A percentile compares a stretch with the other conserved stretches of the same genome.
These are phyloP conservation scores for Epichloe amarillans DNA, from an alignment of 2,329 filamentous ascomycete species.

Conservation along the genomic window DNA sequence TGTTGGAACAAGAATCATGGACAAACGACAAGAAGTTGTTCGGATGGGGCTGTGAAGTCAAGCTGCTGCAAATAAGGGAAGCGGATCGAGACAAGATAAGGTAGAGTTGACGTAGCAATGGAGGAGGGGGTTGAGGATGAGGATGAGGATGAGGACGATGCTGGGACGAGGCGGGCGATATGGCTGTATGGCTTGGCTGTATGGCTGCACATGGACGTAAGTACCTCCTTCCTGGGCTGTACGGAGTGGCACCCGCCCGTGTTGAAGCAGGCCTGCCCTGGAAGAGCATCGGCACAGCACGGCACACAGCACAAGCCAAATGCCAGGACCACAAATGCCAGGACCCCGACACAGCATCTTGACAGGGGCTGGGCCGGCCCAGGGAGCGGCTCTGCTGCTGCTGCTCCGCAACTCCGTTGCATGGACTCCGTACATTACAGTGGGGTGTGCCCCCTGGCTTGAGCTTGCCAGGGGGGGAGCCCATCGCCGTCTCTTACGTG, in stretches of 20 bases:
- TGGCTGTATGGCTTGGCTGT: background rate
- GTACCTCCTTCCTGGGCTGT: background rate
- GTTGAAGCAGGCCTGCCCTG: background rate
- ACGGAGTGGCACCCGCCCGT: too few relatives aligned
- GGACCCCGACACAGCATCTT: background rate
- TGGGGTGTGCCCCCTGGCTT: background rate
- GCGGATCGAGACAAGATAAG: background rate
- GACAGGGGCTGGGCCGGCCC: background rate
- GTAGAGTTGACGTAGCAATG: background rate
- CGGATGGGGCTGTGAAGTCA: background rate
- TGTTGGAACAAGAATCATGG: background rate
- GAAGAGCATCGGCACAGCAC: background rate
- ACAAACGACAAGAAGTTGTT: background rate
- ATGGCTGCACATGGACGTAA: background rate
- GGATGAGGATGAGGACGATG: background rate
- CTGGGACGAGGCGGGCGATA: background rate
- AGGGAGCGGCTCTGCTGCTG: background rate
- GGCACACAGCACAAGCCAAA: background rate
- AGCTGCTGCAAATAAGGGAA: background rate
- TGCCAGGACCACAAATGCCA: background rate
- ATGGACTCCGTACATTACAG: background rate
- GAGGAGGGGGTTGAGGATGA: background rate
- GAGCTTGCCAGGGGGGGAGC: background rate
- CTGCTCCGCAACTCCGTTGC: background rate
- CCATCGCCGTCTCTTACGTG: background rate